These are phyloP conservation scores for Crithidia fasciculata DNA, from an alignment of 208 protist species.

Conservation along the genomic window DNA sequence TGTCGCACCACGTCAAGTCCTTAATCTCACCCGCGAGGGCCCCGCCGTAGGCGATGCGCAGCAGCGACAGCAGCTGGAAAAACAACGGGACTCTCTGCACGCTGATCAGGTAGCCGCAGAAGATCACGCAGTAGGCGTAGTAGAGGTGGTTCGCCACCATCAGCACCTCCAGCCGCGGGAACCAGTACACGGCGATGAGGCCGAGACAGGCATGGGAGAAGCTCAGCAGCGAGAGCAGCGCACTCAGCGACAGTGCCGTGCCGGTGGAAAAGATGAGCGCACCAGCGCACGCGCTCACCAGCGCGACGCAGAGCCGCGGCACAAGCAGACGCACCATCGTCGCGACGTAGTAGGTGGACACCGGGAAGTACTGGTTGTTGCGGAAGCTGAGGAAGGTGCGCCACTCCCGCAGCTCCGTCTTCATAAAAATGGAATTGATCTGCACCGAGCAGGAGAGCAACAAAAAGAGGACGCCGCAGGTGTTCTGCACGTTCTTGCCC, in stretches of 20 bases:
- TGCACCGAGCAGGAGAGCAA: slow-evolving; percentile 56
- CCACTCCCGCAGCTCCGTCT: slow-evolving; percentile 51
- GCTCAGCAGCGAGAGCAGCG: slow-evolving; percentile 43
- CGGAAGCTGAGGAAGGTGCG: slow-evolving; percentile 38
- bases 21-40: slow-evolving; percentile 37
- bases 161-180: slow-evolving; percentile 28
- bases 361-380: slow-evolving; percentile 46
- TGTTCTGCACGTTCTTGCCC: slow-evolving; percentile 41
- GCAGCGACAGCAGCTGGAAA: slow-evolving; percentile 42
- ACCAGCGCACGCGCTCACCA: slow-evolving; percentile 28
- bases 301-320: slow-evolving; percentile 34
- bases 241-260: slow-evolving; percentile 25
- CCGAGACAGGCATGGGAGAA: slow-evolving; percentile 45
- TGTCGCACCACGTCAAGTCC: slow-evolving; percentile 30
- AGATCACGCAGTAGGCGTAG: slow-evolving; percentile 59
- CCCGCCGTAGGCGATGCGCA: slow-evolving; percentile 58
- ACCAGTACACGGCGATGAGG: slow-evolving; percentile 47
- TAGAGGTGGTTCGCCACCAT: slow-evolving; percentile 38
- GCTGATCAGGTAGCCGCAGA: slow-evolving; percentile 56
- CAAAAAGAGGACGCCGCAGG: slow-evolving; percentile 56
- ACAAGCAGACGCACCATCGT: slow-evolving; percentile 44
- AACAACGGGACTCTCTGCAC: slow-evolving; percentile 36
- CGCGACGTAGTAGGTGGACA: slow-evolving; percentile 45
- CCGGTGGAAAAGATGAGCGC: slow-evolving; percentile 36
- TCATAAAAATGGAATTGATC: slow-evolving; percentile 50